Base-by-base conservation (phyloP, 768 basidiomycete species). In the Pleurotus ostreatus region DNA sequence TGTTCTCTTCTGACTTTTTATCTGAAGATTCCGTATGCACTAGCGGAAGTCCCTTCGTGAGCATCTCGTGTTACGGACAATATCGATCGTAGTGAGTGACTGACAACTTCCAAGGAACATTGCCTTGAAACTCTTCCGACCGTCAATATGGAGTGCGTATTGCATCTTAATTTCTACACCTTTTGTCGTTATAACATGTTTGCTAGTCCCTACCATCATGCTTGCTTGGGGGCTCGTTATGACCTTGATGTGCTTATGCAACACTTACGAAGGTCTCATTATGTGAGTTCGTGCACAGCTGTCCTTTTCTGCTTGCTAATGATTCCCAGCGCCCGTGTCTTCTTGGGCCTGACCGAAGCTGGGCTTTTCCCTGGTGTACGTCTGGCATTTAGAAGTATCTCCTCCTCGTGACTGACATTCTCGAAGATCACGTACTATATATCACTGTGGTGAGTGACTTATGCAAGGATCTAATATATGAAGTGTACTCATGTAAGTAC, bases 391-490 rank as follows among this genome's bases (percentile, higher is more conserved):
- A 22, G 20, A 16, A 8, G 13, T 47, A 44, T 44, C 15, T 18
- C 5, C 16, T 2, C n/a, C 8, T 11, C 6, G 30, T 8, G 26
- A 7, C 26, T 37, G n/a, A 22, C 6, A 12, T 34, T 13, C 7
- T 25, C 18, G n/a, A 8, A 53, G 51, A 53, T 53, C 13, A 71
- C 70, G 1, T 80, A 77, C 55, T 75, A 72, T 41, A 69, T 81
- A 37, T 78, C 76, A n/a, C 61, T 78, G 30, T 83, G 81, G 80
- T 53, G 7, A 20, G 11, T 9, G 30, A 49, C 25, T 47, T 2
- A 0, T 8, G 30, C n/a, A 34, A 11, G 8, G 2, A 30, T 30
- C 9, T 1, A 11, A 11, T 34, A 2, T 34, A 11, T 34, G 0
- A 11, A 9, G 9, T 34, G 30, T 11, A 34, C 11, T 34, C 8